Evolutionary conservation across 2,329 filamentous ascomycete genomes (phyloP).

Genomic region (Colletotrichum eleusines): DNA sequence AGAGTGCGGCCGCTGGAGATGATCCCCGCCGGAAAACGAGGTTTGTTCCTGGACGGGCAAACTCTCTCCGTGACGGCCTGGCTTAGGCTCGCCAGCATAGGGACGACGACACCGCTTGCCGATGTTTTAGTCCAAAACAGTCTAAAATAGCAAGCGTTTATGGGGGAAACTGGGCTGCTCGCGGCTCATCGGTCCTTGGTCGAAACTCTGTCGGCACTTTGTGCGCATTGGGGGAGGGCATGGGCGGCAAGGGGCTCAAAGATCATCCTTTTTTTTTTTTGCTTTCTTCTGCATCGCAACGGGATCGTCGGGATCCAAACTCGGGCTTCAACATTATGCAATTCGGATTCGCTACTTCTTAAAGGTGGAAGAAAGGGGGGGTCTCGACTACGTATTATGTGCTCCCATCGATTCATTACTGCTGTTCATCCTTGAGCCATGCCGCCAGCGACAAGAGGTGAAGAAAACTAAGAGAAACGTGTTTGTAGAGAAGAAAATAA

Average conservation of each 20-base stretch:
- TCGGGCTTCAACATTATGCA: not conserved
- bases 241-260: too few species aligned
- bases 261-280: too few species aligned
- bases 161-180: too few species aligned
- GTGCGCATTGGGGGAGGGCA: too few species aligned
- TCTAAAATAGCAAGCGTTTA: not conserved
- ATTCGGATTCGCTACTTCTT: not conserved
- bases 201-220: too few species aligned
- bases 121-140: not conserved
- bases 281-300: not conserved
- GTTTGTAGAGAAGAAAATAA: too few species aligned
- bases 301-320: not conserved
- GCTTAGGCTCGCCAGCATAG: not conserved
- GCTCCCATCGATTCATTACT: constrained; percentile 15
- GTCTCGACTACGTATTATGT: not conserved
- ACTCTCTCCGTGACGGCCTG: not conserved
- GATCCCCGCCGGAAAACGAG: not conserved
- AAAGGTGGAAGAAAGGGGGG: too few species aligned
- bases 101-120: too few species aligned
- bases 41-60: constrained; percentile 26
- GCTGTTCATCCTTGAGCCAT: constrained; percentile 3
- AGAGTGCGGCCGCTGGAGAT: not conserved
- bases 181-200: not conserved
- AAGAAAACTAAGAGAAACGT: not conserved
- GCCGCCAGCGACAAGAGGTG: not conserved